Evolutionary conservation across 306 rosid species (phyloP), one percentile per base, ranked within the genome.

Genomic region (Lathyrus aphaca): DNA sequence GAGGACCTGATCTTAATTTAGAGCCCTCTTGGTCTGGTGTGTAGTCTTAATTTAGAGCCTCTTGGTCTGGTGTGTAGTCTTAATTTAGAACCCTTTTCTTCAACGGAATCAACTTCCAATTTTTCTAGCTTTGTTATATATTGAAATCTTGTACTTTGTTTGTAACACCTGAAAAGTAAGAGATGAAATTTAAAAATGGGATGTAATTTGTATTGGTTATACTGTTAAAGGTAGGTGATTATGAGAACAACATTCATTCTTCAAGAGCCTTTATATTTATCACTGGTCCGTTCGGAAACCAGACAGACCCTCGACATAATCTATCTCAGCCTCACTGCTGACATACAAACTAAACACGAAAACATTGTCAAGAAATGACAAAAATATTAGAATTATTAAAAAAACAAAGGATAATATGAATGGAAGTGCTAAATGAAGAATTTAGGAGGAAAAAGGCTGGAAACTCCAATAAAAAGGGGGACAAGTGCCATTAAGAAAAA

Each of bases 111-210:
- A 27, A 27, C 63, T 56, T 51, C 56, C 30, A 14, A 13, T 12
- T 21, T 53, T 30, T 21, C 11, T 53, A 53, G 59, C 4, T 21
- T 49, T 12, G 18, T 53, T 53, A 53, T 10, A 54, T 23, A 14
- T 27, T 6, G 63, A 10, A 16, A 27, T 57, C 40, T 57, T 4
- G 19, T 57, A 39, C 15, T 29, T 8, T 30, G 40, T 29, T 54
- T 57, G 21, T 30, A 57, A n/a, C 42, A 29, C 42, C 40, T 14
- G 40, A n/a, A 57, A 57, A 57, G 7, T 30, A 57, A 32, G 62
- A 54, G 37, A 56, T 29, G 40, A 57, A 19, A 3, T 27, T 39
- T 8, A n/a, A 57, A 7, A 30, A 57, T 30, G 3, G 38, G 38
- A 32, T 32, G 38, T 32, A 32, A 32, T 32, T 32, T n/a, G 43